Base-by-base conservation (phyloP, 208 protist species). In the Leishmania major region DNA sequence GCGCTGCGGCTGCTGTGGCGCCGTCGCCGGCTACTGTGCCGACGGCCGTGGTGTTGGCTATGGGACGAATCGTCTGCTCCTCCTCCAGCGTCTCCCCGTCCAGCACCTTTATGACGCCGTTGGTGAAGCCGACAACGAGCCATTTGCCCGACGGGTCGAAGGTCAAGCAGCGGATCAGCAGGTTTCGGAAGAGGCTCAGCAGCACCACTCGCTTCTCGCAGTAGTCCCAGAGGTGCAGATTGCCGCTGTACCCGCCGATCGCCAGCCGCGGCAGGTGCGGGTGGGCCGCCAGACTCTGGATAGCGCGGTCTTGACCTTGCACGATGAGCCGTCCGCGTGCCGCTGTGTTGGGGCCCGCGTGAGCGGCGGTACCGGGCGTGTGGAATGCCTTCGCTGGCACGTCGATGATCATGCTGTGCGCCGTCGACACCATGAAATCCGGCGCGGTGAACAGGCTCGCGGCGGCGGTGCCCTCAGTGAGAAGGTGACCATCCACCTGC, bases 161-260 rank as follows among this genome's bases (percentile, higher is more conserved):
- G n/a, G 88, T 84, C 81, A 99, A 86, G 82, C 85, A 93, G 80
- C 93, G 87, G n/a, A 97, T 88, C 60, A 93, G 86, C 53, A 98
- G 77, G 47, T 92, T 90, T 22, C 91, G 91, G 81, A 98, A 98
- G 57, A 97, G 78, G 77, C 86, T 93, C 17, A 98, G 82, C 81
- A 97, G 78, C 40, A 95, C 67, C 28, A 98, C 90, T 37, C 89
- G 85, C 60, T 87, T 88, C 67, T 90, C 77, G 22, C 79, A 66
- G 84, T 98, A 98, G 83, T 99, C 96, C 96, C 96, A 99, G 51
- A 99, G 76, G 84, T 99, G 97, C 55, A 95, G 78, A 74, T 89
- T 91, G 66, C 97, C 97, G 74, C 96, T 96, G 74, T 92, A 84
- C 55, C 96, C 96, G 59, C 88, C 93, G 72, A 99, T 94, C 10